Evolutionary conservation across 208 protist species (phyloP), one percentile per base, ranked within the genome.

Genomic region (Crithidia sp.): DNA sequence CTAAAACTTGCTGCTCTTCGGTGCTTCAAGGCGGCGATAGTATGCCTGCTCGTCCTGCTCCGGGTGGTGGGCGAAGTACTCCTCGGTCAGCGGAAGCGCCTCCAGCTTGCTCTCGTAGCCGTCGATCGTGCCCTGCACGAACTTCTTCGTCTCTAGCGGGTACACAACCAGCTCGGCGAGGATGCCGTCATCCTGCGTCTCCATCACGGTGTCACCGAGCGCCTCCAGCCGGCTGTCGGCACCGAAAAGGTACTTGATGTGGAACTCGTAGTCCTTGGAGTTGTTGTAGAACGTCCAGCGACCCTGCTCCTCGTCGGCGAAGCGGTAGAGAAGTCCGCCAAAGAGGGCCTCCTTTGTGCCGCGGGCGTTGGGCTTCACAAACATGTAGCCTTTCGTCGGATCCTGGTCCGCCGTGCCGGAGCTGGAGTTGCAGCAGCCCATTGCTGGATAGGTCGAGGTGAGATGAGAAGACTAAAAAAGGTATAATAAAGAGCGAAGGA

Each of bases 181-280:
- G 37, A 92, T 77, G n/a, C 90, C 90, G 62, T 95, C 90, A 52
- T 95, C 87, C 68, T 90, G 77, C 53, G 62, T 37, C 40, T 69
- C 72, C 41, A 91, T 54, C 10, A 41, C 82, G 41, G 87, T 87
- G 55, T 92, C 73, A 16, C 75, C 77, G 4, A 91, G 71, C 0
- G 86, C 54, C 9, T 76, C 57, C 5, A 95, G 68, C 12, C 62
- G 45, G 61, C 87, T 92, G 37, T 92, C 82, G 5, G 76, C 65
- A 58, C 78, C 83, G 59, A 92, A 93, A 41, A 95, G 76, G 74
- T 93, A 95, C 66, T 84, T 85, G 50, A 95, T 82, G 62, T 90
- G 90, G 67, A 95, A 95, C 64, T 95, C 84, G 66, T 95, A 95
- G 66, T 95, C 90, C 61, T 81, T 88, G 0, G 82, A 84, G 81